These are phyloP conservation scores for Galeopsis tetrahit DNA, from an alignment of 257 asterid species.

Conservation along the genomic window DNA sequence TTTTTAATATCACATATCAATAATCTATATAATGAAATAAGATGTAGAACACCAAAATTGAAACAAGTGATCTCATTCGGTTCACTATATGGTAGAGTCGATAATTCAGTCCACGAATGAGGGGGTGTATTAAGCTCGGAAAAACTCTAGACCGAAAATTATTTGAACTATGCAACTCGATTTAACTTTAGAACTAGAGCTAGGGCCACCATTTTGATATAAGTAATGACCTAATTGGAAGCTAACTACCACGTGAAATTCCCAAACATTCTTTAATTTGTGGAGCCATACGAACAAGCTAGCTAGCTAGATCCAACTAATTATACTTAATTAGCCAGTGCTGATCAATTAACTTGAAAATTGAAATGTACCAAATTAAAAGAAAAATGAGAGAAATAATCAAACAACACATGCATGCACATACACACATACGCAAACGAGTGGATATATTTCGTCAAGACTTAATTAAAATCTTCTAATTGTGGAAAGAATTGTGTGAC, in stretches of 20 bases:
- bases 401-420: neutral
- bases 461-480: slow-evolving; percentile 27
- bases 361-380: neutral
- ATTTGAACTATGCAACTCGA: too few species aligned
- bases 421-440: neutral
- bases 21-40: too few species aligned
- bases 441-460: neutral
- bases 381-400: neutral
- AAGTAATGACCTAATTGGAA: neutral
- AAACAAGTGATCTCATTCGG: too few species aligned
- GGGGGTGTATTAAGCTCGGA: too few species aligned
- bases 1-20: too few species aligned
- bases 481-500: slow-evolving; percentile 25
- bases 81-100: too few species aligned
- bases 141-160: too few species aligned
- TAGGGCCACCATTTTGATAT: neutral
- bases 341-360: neutral
- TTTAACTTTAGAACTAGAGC: too few species aligned
- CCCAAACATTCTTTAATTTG: neutral
- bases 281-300: neutral
- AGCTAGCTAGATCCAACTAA: neutral
- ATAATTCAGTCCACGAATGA: too few species aligned
- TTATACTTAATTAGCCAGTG: neutral
- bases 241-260: neutral
- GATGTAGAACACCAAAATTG: too few species aligned